Percentiles rank a stretch among this genome's conserved stretches.
Conservation (phyloP, 768 basidiomycete genomes). For the Psilocybe sp. region DNA sequence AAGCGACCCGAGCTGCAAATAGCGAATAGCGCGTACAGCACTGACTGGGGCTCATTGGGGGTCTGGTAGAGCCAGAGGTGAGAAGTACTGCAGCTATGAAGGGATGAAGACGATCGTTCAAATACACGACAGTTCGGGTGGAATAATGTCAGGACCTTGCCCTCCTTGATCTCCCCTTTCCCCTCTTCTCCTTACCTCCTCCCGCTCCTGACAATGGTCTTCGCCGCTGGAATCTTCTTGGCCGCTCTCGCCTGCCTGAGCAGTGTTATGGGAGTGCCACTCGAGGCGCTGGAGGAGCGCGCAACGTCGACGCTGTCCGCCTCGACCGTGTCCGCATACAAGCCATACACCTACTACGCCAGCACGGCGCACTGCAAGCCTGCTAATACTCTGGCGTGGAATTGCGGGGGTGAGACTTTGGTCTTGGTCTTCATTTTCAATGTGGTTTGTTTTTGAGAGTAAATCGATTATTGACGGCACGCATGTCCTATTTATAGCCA, state of each 20-base stretch:
- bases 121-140: no score
- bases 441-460: no score
- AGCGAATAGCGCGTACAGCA: no score
- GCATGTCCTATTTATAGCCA: constrained; percentile 19
- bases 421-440: no score
- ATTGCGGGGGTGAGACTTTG: constrained; percentile 38
- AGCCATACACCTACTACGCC: constrained; percentile 46
- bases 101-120: no score
- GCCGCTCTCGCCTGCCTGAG: constrained; percentile 15
- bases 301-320: constrained; percentile 34
- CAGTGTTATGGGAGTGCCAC: constrained; percentile 20
- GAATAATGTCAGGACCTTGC: no score
- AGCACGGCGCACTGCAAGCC: constrained; percentile 46
- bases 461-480: background rate
- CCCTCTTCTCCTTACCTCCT: constrained; percentile 1
- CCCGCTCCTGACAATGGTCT: constrained; percentile 3
- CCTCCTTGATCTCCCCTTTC: no score
- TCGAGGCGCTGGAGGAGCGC: constrained; percentile 12
- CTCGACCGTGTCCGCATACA: constrained; percentile 38
- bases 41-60: no score
- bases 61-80: no score
- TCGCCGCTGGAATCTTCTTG: constrained; percentile 8
- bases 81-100: no score
- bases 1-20: no score
- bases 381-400: constrained; percentile 42